A percentile compares a stretch with the other conserved stretches of the same genome.
Conservation (phyloP, 306 rosid species). For the Spatholobus suberectus region DNA sequence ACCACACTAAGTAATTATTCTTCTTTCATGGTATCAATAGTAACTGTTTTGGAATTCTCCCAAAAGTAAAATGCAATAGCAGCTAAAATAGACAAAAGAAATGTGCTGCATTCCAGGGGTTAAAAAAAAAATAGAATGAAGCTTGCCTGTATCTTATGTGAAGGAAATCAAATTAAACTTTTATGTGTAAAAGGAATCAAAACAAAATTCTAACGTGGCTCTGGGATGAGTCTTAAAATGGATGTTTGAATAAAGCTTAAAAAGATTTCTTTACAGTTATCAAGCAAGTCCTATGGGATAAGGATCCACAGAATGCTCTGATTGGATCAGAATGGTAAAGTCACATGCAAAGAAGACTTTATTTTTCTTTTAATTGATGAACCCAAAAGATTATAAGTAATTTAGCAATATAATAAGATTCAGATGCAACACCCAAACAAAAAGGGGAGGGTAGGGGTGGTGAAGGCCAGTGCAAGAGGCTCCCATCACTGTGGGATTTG, state of each 20-base stretch:
- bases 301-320: neutral
- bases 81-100: neutral
- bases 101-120: neutral
- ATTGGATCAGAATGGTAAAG: neutral
- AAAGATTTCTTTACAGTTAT: neutral
- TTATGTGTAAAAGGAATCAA: neutral
- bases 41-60: neutral
- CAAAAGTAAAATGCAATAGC: neutral
- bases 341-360: neutral
- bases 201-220: constrained; percentile 3
- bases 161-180: constrained; percentile 17
- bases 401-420: neutral
- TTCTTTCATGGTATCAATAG: constrained; percentile 1
- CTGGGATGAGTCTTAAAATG: neutral
- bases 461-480: neutral
- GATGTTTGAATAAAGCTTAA: constrained; percentile 12
- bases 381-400: neutral
- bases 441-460: no score
- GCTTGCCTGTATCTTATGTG: neutral
- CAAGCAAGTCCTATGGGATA: neutral
- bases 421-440: neutral
- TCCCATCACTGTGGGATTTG: neutral
- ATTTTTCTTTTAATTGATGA: neutral
- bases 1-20: constrained; percentile 10
- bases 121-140: neutral